Percentiles rank a stretch among this genome's conserved stretches.
Evolutionary conservation across 805 yeast genomes (phyloP).

Genomic region (Candida maesae): DNA sequence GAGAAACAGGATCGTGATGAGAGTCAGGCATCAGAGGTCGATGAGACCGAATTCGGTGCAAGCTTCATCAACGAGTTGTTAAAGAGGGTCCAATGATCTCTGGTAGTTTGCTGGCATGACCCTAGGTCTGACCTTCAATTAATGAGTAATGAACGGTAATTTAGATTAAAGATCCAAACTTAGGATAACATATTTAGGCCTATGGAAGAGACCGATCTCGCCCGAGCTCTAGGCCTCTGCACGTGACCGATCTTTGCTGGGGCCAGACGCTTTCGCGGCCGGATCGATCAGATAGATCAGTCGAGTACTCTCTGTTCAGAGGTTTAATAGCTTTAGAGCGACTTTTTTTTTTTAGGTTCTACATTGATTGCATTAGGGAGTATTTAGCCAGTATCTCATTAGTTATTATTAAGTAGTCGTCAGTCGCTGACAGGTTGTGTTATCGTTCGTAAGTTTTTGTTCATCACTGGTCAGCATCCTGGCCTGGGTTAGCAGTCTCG

Average conservation of each 20-base stretch:
- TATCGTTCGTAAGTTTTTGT: not conserved
- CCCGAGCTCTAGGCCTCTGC: too few relatives aligned
- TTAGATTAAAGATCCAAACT: too few relatives aligned
- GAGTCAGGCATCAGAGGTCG: not conserved
- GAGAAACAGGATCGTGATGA: conserved; percentile 7
- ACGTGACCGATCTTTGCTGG: too few relatives aligned
- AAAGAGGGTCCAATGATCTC: conserved; percentile 9
- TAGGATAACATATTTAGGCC: too few relatives aligned
- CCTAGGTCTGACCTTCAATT: too few relatives aligned
- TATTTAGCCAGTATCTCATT: not conserved
- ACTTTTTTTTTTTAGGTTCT: too few relatives aligned
- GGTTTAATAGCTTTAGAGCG: too few relatives aligned
- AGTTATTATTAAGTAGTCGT: conserved; percentile 2
- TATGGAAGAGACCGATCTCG: too few relatives aligned
- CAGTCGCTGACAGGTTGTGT: too few relatives aligned
- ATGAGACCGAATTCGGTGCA: conserved; percentile 9
- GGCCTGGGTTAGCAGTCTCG: conserved; percentile 67
- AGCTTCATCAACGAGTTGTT: conserved; percentile 14
- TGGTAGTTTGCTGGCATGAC: not conserved
- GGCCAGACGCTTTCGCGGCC: too few relatives aligned
- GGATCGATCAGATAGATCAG: too few relatives aligned
- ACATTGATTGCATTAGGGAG: not conserved
- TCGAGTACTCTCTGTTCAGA: too few relatives aligned
- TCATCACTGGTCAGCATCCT: conserved; percentile 46
- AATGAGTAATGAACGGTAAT: not conserved